phyloP scores from a whole-genome alignment of 345 rosid genomes.

The Salix arbutifolia region DNA sequence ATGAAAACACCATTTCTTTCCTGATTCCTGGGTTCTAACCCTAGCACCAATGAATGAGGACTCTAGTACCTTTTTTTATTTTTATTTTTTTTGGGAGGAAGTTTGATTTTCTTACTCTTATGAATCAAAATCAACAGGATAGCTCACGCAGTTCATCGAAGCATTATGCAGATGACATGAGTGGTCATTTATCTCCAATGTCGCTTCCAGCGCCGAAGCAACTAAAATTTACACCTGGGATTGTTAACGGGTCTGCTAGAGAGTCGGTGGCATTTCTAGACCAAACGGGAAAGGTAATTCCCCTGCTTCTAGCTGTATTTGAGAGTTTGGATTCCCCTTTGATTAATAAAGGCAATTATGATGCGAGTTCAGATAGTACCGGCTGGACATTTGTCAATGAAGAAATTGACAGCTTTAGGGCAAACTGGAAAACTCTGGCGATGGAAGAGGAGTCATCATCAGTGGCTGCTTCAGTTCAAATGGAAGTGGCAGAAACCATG shows the following conservation, averaged over 20 bases:
- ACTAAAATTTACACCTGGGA: constrained; percentile 80
- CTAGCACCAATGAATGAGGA: background rate
- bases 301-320: constrained; percentile 2
- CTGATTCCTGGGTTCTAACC: background rate
- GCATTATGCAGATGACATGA: constrained; percentile 54
- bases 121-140: constrained; percentile 16
- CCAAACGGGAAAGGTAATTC: constrained; percentile 59
- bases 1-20: background rate
- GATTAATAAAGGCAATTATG: constrained; percentile 5
- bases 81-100: background rate
- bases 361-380: constrained; percentile 73
- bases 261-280: constrained; percentile 63
- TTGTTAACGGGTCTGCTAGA: constrained; percentile 60
- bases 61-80: background rate
- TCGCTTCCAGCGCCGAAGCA: constrained; percentile 86
- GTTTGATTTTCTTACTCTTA: background rate
- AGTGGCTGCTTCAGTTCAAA: constrained; percentile 92
- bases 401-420: constrained; percentile 59
- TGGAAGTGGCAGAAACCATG: constrained; percentile 99
- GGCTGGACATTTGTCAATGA: constrained; percentile 66
- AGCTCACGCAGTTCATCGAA: constrained; percentile 57
- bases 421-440: constrained; percentile 93
- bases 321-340: background rate
- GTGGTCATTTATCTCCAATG: constrained; percentile 58
- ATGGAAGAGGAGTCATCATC: constrained; percentile 99